Evolutionary conservation across 768 basidiomycete species (phyloP), one percentile per base, ranked within the genome.

Genomic region (Sistotremastrum niveocremeum): DNA sequence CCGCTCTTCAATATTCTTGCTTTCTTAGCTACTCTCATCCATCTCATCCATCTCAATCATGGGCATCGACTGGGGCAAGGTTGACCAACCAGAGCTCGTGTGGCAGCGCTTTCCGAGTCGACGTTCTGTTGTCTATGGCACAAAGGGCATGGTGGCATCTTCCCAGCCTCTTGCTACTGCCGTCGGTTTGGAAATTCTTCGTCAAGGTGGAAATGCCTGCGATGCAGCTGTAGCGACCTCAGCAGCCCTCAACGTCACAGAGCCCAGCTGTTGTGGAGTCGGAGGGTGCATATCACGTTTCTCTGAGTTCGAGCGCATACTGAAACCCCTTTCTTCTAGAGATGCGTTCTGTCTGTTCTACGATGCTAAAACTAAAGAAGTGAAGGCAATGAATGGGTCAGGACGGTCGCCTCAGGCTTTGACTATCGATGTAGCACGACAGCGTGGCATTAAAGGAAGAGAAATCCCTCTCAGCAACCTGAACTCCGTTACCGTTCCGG

Each of bases 211-310:
- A 44, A 99, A 99, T 66, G 94, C 94, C 54, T 93, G 88, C 50
- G 90, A 95, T 65, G 89, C 90, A 31, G 93, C 95, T 5, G 91
- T 97, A 11, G 95, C 95, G 30, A 83, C 79, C 2, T 85, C 91
- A 42, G 91, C 81, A 4, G 93, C 90, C 10, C 62, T 99, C 54
- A 97, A 95, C 61, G 80, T 97, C 34, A 89, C 87, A 0, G 88
- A 93, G 55, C 88, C 81, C 30, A 83, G 77, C 54, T 83, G 66
- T 51, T 90, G 88, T 59, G 93, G 93, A n/a, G 87, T 95, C 47
- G 91, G 90, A 56, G 87, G 87, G 87, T 84, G 54, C 50, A 70
- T 60, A 8, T 12, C 42, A 28, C 9, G 37, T 46, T 9, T 38
- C 47, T 28, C 30, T 4, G 7, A 44, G 5, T 38, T n/a, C 29